Conservation (phyloP, 306 rosid species). For the Begonia masoniana region DNA sequence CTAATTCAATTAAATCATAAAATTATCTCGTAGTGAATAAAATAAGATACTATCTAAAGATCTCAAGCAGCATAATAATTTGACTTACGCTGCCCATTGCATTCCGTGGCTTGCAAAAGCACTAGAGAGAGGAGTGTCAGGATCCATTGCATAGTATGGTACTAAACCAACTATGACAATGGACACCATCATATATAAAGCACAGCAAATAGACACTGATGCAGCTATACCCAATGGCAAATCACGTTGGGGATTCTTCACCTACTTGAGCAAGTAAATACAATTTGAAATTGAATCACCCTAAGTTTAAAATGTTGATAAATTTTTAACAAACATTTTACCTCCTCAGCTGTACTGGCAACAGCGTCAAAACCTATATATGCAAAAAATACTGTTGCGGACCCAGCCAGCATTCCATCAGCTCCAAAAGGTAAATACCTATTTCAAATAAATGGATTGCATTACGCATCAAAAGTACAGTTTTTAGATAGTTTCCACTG, state of each 20-base stretch:
- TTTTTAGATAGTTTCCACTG: too few species aligned
- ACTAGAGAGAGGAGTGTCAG: slow-evolving; percentile 85
- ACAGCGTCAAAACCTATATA: slow-evolving; percentile 88
- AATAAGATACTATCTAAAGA: too few species aligned
- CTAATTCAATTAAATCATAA: too few species aligned
- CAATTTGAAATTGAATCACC: too few species aligned
- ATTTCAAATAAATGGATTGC: slow-evolving; percentile 5
- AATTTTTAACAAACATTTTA: slow-evolving; percentile 2
- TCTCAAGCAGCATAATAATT: too few species aligned
- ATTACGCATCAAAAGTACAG: too few species aligned
- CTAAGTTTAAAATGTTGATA: too few species aligned
- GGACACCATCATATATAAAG: slow-evolving; percentile 74
- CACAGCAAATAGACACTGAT: slow-evolving; percentile 73
- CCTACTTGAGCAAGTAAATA: slow-evolving; percentile 29
- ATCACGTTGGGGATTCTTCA: slow-evolving; percentile 87
- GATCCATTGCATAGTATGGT: slow-evolving; percentile 78
- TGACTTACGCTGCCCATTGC: slow-evolving; percentile 88
- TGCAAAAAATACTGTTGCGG: slow-evolving; percentile 94
- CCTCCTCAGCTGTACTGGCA: slow-evolving; percentile 97
- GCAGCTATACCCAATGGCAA: slow-evolving; percentile 74
- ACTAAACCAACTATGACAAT: slow-evolving; percentile 79
- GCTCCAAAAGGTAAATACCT: slow-evolving; percentile 86
- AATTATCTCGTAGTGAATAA: too few species aligned
- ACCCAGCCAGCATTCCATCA: slow-evolving; percentile 92
- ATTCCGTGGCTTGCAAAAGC: slow-evolving; percentile 74